Conservation (phyloP, 148 eudicot genomes). For the Fagopyrum tataricum region DNA sequence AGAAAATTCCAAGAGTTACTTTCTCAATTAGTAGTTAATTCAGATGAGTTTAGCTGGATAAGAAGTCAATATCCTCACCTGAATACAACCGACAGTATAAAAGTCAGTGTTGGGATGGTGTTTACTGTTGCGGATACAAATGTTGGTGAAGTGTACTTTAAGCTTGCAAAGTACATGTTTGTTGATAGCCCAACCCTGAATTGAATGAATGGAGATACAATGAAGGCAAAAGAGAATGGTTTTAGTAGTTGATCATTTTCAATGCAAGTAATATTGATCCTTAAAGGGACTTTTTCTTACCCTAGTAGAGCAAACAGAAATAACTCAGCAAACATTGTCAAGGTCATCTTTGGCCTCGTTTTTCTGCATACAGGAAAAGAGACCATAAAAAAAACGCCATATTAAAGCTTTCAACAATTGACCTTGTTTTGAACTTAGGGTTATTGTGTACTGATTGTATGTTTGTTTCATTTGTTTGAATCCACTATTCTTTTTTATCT, state of each 20-base stretch:
- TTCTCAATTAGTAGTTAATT: background rate
- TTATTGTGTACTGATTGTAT: background rate
- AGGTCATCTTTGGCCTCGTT: conserved; percentile 40
- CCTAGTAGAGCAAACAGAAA: conserved; percentile 41
- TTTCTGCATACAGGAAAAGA: conserved; percentile 27
- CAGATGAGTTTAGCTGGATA: background rate
- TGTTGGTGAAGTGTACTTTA: conserved; percentile 41
- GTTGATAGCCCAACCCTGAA: conserved; percentile 41
- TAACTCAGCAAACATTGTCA: conserved; percentile 26
- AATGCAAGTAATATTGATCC: background rate
- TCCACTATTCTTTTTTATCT: background rate
- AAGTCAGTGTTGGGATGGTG: conserved; percentile 38
- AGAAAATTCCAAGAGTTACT: background rate
- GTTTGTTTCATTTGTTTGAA: background rate
- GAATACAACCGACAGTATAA: conserved; percentile 32
- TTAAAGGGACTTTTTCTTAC: conserved; percentile 16
- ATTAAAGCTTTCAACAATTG: conserved; percentile 23
- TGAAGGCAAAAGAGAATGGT: background rate
- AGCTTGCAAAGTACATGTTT: conserved; percentile 47
- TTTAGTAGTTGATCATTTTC: background rate
- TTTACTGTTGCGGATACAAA: conserved; percentile 45
- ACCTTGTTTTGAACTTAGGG: background rate
- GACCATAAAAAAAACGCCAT: background rate
- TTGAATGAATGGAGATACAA: background rate
- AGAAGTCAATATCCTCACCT: conserved; percentile 20